A percentile compares a stretch with the other conserved stretches of the same genome.
Conservation (phyloP, 2,329 filamentous ascomycete species). For the Zelopaecilomyces penicillatus region DNA sequence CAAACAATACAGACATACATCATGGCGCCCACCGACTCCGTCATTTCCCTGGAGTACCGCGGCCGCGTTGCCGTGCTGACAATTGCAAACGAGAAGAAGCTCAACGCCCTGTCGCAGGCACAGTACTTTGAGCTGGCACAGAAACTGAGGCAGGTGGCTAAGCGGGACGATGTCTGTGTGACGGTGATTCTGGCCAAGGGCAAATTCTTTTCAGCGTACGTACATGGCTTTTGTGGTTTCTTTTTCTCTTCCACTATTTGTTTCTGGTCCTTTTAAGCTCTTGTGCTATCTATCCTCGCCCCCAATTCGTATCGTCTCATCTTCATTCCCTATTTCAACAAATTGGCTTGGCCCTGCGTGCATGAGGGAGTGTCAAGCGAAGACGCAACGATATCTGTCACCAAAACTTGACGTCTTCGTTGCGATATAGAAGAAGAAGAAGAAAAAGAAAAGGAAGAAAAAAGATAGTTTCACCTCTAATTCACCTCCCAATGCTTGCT, state of each 20-base stretch:
- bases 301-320: neutral
- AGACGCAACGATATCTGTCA: too few relatives aligned
- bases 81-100: constrained; percentile 75
- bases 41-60: constrained; percentile 31
- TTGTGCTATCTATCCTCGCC: neutral
- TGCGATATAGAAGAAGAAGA: too few relatives aligned
- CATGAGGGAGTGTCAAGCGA: too few relatives aligned
- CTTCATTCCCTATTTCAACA: constrained; percentile 1
- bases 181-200: constrained; percentile 80
- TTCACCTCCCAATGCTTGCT: too few relatives aligned
- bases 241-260: neutral
- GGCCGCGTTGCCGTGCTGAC: constrained; percentile 62
- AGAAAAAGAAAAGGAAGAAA: too few relatives aligned
- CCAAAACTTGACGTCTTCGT: too few relatives aligned
- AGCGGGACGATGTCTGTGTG: constrained; percentile 70
- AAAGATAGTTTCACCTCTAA: too few relatives aligned
- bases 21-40: constrained; percentile 10
- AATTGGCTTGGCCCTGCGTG: too few relatives aligned
- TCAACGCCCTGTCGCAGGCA: constrained; percentile 67
- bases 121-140: constrained; percentile 72
- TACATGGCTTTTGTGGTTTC: constrained; percentile 35
- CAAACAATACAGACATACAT: neutral
- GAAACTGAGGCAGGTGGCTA: constrained; percentile 68
- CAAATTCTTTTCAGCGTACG: constrained; percentile 81
- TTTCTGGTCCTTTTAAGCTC: neutral